Base-by-base conservation (phyloP, 169 alveolate genomes). In the Plasmodium gaboni region DNA sequence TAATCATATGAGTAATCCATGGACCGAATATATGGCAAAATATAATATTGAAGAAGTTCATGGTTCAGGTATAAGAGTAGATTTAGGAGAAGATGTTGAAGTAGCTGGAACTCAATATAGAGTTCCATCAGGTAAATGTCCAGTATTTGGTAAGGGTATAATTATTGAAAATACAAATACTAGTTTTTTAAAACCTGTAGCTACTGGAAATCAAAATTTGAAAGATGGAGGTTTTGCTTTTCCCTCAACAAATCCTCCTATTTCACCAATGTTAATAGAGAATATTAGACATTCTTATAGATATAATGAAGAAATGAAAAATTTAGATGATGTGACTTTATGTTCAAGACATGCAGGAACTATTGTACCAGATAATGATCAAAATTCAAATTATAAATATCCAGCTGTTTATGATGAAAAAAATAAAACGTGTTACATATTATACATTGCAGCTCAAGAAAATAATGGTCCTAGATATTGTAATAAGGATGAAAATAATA, bases 61-160 rank as follows among this genome's bases (percentile, higher is more conserved):
- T 83, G 95, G 93, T 53, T 74, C 96, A 4, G 96, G 96, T 13
- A 78, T 94, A 57, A 86, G 80, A 60, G 95, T 94, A 15, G 96
- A 94, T 59, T 87, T 94, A 86, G 96, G 95, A 28, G 94, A 89
- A 55, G 86, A 72, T 76, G 95, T 72, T 50, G 67, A 88, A n/a
- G 92, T 94, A 15, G 80, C 53, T 15, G 22, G 24, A 67, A 50
- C 68, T 50, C 42, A 59, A 32, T 92, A 94, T 70, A 72, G 96
- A 24, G 80, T 94, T 92, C 95, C 95, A 17, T 71, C 76, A 13
- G 96, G 96, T 4, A 91, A 88, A 87, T 94, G 96, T 76, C 96
- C 96, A 32, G 95, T 94, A 24, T 80, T 92, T 55, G 96, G 96
- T 50, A 94, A 94, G 88, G 91, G 85, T 69, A 87, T 93, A 22